phyloP scores from a whole-genome alignment of 225 moss, liverwort and hornwort species.

The Polytrichum commune region DNA sequence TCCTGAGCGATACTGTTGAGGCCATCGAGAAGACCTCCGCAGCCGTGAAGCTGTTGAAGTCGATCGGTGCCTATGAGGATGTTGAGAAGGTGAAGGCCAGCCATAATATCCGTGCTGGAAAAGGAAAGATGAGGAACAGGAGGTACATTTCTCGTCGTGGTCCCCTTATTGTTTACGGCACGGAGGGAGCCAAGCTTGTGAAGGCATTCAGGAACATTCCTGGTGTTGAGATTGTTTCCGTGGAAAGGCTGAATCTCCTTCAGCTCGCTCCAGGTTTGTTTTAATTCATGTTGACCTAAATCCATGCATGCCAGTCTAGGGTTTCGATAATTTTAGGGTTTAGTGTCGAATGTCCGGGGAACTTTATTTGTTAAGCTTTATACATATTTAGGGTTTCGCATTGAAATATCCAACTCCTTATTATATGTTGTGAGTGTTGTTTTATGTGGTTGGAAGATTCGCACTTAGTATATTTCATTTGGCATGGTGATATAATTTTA shows the following conservation, averaged over 20 bases:
- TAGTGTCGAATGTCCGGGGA: not conserved
- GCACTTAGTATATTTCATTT: no score
- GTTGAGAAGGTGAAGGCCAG: slow-evolving; percentile 88
- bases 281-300: not conserved
- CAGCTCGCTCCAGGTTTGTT: slow-evolving; percentile 68
- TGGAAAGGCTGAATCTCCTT: slow-evolving; percentile 72
- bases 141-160: slow-evolving; percentile 81
- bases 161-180: slow-evolving; percentile 83
- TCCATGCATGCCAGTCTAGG: not conserved
- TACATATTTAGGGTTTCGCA: no score
- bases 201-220: slow-evolving; percentile 91
- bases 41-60: slow-evolving; percentile 76
- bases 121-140: slow-evolving; percentile 98
- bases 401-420: no score
- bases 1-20: slow-evolving; percentile 65
- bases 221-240: slow-evolving; percentile 78
- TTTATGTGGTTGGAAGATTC: no score
- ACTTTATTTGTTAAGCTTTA: no score
- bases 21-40: slow-evolving; percentile 84
- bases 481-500: no score
- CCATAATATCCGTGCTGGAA: slow-evolving; percentile 79
- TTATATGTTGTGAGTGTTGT: no score
- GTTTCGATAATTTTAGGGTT: slow-evolving; percentile 2
- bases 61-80: slow-evolving; percentile 76
- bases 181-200: slow-evolving; percentile 86